Evolutionary conservation across 345 rosid species (phyloP).

Genomic region (Dimocarpus longan): DNA sequence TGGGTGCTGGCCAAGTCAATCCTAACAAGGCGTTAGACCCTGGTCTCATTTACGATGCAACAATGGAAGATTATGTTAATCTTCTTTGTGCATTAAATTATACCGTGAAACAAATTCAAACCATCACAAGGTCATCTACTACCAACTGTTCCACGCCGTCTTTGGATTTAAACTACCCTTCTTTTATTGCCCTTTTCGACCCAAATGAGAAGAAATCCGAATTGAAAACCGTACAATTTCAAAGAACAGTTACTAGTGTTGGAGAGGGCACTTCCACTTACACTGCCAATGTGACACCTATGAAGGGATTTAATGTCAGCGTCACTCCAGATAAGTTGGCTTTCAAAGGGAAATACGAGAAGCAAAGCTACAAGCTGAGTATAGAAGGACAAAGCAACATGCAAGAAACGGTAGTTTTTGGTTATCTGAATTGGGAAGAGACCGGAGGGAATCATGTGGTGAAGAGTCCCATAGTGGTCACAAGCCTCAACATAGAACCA

Average conservation of each 20-base stretch:
- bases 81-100: constrained; percentile 52
- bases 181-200: constrained; percentile 44
- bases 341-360: constrained; percentile 45
- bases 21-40: constrained; percentile 47
- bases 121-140: constrained; percentile 44
- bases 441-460: constrained; percentile 39
- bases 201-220: no score
- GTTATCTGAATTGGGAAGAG: constrained; percentile 54
- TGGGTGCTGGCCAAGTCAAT: no score
- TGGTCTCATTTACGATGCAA: constrained; percentile 51
- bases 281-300: constrained; percentile 27
- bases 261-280: constrained; percentile 42
- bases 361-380: constrained; percentile 42
- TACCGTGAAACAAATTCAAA: constrained; percentile 45
- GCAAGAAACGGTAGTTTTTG: constrained; percentile 27
- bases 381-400: constrained; percentile 35
- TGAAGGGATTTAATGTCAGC: constrained; percentile 35
- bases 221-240: constrained; percentile 20
- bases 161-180: constrained; percentile 58
- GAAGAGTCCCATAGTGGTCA: constrained; percentile 49
- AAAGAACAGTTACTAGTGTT: constrained; percentile 58
- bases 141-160: constrained; percentile 43
- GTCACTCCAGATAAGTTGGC: constrained; percentile 42
- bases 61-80: constrained; percentile 42
- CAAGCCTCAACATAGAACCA: no score